These are phyloP conservation scores for Circinella umbellata DNA, from an alignment of 371 early-diverging fungal species.

Conservation along the genomic window DNA sequence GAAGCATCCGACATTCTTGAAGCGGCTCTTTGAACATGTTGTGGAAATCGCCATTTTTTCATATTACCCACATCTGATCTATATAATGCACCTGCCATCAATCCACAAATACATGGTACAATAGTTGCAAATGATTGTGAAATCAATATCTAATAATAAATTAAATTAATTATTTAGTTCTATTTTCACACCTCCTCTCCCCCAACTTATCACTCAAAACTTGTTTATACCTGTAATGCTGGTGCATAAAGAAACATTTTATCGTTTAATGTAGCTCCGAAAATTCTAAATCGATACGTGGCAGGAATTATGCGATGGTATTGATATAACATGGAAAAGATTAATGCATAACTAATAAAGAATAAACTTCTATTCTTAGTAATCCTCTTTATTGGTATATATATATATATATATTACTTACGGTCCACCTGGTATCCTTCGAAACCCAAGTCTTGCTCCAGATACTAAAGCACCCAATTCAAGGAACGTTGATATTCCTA, in stretches of 20 bases:
- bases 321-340: conserved; percentile 68
- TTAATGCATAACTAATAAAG: conserved; percentile 52
- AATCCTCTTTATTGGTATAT: no score
- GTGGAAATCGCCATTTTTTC: conserved; percentile 68
- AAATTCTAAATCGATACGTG: conserved; percentile 64
- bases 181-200: not conserved
- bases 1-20: conserved; percentile 42
- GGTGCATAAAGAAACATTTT: conserved; percentile 67
- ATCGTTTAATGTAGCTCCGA: conserved; percentile 68
- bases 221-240: conserved; percentile 56
- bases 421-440: conserved; percentile 68
- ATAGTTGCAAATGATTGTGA: conserved; percentile 63
- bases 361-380: no score
- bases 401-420: conserved; percentile 28
- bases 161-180: not conserved
- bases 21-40: conserved; percentile 28
- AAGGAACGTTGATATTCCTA: conserved; percentile 57
- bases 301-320: conserved; percentile 64
- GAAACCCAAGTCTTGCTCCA: conserved; percentile 54
- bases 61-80: conserved; percentile 63
- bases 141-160: conserved; percentile 44
- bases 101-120: conserved; percentile 60
- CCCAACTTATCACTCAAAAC: no score
- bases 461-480: conserved; percentile 57
- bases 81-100: conserved; percentile 66